These are phyloP conservation scores for Phaeosphaeria sp. DNA, from an alignment of 2,329 filamentous ascomycete species.

Conservation along the genomic window DNA sequence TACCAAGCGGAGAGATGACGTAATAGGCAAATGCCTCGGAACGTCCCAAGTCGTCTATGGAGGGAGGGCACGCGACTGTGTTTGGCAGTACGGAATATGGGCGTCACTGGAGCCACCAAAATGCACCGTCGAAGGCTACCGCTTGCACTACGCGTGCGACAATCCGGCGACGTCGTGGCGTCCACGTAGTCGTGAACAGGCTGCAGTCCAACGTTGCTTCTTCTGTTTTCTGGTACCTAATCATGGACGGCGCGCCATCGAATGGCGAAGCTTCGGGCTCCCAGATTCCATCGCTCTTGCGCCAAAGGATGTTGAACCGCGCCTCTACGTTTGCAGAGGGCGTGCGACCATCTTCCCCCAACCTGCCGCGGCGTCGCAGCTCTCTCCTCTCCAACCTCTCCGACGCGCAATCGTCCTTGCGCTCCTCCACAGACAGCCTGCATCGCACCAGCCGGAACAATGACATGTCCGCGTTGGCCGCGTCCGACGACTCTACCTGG, in stretches of 20 bases:
- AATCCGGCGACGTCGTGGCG: slow-evolving; percentile 5
- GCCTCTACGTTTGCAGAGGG: slow-evolving; percentile 45
- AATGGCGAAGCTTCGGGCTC: slow-evolving; percentile 20
- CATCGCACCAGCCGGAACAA: slow-evolving; percentile 58
- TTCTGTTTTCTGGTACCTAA: background rate
- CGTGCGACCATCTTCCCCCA: slow-evolving; percentile 23
- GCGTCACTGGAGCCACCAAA: slow-evolving; percentile 14
- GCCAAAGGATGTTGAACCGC: slow-evolving; percentile 46
- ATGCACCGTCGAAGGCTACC: slow-evolving; percentile 15
- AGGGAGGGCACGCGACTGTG: slow-evolving; percentile 2
- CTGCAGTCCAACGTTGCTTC: slow-evolving; percentile 8
- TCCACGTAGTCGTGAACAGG: slow-evolving; percentile 2
- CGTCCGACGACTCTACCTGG: slow-evolving; percentile 64
- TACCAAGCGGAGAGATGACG: background rate
- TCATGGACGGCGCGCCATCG: slow-evolving; percentile 36
- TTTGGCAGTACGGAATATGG: slow-evolving; percentile 1
- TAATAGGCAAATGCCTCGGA: background rate
- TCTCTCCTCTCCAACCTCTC: slow-evolving; percentile 82
- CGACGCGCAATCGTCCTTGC: slow-evolving; percentile 69
- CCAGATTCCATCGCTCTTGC: slow-evolving; percentile 35
- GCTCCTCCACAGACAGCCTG: slow-evolving; percentile 73
- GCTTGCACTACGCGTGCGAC: slow-evolving; percentile 6
- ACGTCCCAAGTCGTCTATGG: background rate
- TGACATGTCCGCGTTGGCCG: slow-evolving; percentile 41
- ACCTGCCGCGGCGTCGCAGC: slow-evolving; percentile 66